phyloP scores from a whole-genome alignment of 306 rosid genomes.

The Alnus glutinosa region DNA sequence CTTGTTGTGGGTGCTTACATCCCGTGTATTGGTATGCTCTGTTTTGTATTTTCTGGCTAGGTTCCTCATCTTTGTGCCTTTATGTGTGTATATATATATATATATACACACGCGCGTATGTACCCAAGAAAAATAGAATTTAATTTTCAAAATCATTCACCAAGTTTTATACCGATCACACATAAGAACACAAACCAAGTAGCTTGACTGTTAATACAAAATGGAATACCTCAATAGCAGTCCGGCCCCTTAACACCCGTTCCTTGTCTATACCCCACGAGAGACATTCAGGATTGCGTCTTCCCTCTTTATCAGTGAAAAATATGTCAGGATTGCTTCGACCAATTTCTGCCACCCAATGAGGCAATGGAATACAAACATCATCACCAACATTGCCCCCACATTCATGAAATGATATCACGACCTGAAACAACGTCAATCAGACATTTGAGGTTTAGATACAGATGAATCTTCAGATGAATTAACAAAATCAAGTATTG shows the following conservation, averaged over 20 bases:
- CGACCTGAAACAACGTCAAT: conserved; percentile 55
- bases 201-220: neutral
- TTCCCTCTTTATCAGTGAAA: conserved; percentile 95
- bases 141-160: neutral
- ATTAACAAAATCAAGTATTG: neutral
- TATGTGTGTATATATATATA: too few relatives aligned
- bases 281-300: conserved; percentile 96
- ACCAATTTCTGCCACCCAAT: conserved; percentile 98
- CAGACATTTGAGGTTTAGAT: conserved; percentile 25
- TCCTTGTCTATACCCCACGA: conserved; percentile 98
- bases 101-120: too few relatives aligned
- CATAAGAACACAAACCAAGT: conserved; percentile 2
- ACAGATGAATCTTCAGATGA: conserved; percentile 26
- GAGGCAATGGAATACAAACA: conserved; percentile 94
- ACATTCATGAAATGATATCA: conserved; percentile 97
- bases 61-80: neutral
- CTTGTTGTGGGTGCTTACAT: neutral
- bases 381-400: conserved; percentile 98
- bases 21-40: neutral
- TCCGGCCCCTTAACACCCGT: conserved; percentile 92
- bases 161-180: conserved; percentile 1
- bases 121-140: neutral
- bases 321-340: conserved; percentile 92
- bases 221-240: conserved; percentile 85
- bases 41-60: neutral